phyloP scores from a whole-genome alignment of 768 basidiomycete genomes.

The Crassisporium funariophilum region DNA sequence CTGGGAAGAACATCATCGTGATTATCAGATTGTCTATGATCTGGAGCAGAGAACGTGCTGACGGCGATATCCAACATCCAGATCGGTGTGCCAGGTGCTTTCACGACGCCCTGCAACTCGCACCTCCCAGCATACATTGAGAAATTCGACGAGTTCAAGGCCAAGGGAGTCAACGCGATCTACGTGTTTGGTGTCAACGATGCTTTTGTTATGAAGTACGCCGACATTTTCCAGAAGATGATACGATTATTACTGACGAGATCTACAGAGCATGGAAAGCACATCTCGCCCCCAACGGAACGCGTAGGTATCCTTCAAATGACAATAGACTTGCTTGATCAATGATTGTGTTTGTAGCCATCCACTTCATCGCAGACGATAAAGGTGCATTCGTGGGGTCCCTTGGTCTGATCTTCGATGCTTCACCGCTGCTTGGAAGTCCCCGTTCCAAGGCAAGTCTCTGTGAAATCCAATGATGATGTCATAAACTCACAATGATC shows the following conservation, averaged over 20 bases:
- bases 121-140: constrained; percentile 68
- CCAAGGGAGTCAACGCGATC: constrained; percentile 72
- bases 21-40: constrained; percentile 20
- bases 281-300: constrained; percentile 55
- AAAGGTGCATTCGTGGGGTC: constrained; percentile 54
- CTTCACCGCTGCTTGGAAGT: constrained; percentile 60
- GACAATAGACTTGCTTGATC: constrained; percentile 1
- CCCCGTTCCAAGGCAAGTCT: constrained; percentile 62
- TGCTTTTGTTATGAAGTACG: constrained; percentile 66
- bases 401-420: constrained; percentile 65
- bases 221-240: background rate
- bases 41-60: background rate
- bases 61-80: constrained; percentile 21
- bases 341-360: constrained; percentile 31
- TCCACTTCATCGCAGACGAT: constrained; percentile 73
- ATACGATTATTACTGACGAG: background rate
- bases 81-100: constrained; percentile 79
- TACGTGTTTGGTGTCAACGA: constrained; percentile 82
- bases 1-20: constrained; percentile 67
- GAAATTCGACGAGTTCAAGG: constrained; percentile 69
- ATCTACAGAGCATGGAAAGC: constrained; percentile 67
- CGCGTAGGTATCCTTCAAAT: constrained; percentile 40
- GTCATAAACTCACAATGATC: background rate
- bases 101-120: constrained; percentile 69
- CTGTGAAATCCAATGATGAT: background rate